These are phyloP conservation scores for Boletus rubescentipes DNA, from an alignment of 768 basidiomycete species.

Conservation along the genomic window DNA sequence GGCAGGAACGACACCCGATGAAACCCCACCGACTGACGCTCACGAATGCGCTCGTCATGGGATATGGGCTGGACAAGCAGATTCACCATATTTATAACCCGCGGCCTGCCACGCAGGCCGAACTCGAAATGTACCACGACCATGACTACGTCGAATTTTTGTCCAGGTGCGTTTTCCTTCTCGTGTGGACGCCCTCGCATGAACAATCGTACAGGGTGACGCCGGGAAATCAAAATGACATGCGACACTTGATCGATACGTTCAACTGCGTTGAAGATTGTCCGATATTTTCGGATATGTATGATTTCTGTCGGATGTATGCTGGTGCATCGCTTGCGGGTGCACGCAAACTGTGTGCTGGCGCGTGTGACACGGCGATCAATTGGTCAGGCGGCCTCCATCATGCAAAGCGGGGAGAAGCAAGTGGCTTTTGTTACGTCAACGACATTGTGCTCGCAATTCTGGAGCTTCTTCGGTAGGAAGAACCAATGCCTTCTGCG, in stretches of 20 bases:
- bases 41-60: constrained; percentile 93
- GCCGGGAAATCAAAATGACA: constrained; percentile 66
- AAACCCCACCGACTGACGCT: constrained; percentile 95
- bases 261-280: constrained; percentile 98
- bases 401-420: constrained; percentile 97
- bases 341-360: constrained; percentile 81
- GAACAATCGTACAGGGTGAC: constrained; percentile 61
- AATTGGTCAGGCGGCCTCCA: constrained; percentile 99
- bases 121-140: constrained; percentile 91
- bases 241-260: constrained; percentile 74
- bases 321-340: constrained; percentile 90
- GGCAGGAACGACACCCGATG: constrained; percentile 96
- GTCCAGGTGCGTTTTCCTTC: constrained; percentile 57
- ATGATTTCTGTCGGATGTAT: constrained; percentile 92
- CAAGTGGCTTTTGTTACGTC: constrained; percentile 97
- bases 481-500: not conserved
- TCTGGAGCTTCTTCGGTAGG: constrained; percentile 82
- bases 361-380: constrained; percentile 92
- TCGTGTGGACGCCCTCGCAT: not conserved
- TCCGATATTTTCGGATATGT: constrained; percentile 94
- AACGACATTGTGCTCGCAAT: constrained; percentile 97
- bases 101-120: constrained; percentile 81
- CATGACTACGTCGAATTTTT: constrained; percentile 95
- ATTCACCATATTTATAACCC: constrained; percentile 93
- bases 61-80: constrained; percentile 93